A percentile compares a stretch with the other conserved stretches of the same genome.
These are phyloP conservation scores for Elongisporangium prolatum DNA, from an alignment of 352 stramenopile genomes.

Conservation along the genomic window DNA sequence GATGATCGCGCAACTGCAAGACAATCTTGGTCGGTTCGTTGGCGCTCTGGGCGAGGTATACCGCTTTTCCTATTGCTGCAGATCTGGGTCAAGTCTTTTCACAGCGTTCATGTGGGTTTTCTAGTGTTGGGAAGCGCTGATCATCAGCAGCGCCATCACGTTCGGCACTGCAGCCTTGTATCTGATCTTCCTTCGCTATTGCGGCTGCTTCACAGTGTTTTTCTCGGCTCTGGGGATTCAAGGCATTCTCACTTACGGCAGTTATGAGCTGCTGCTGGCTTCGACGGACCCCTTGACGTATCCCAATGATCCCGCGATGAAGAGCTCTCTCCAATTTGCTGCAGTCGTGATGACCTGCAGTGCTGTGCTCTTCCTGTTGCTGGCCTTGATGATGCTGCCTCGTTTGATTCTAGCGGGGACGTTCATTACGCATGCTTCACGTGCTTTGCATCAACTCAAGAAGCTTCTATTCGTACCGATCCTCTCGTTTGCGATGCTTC, in stretches of 20 bases:
- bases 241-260: conserved; percentile 53
- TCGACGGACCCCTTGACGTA: conserved; percentile 45
- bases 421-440: conserved; percentile 76
- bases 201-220: conserved; percentile 66
- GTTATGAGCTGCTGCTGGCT: conserved; percentile 48
- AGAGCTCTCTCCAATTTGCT: conserved; percentile 61
- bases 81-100: too few species aligned
- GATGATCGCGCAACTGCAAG: conserved; percentile 69
- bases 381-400: conserved; percentile 58
- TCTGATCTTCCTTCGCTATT: conserved; percentile 63
- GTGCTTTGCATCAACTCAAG: conserved; percentile 59
- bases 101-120: conserved; percentile 8
- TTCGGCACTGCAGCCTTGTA: conserved; percentile 55
- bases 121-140: conserved; percentile 64
- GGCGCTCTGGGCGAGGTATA: conserved; percentile 64
- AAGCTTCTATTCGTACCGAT: conserved; percentile 67
- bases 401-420: conserved; percentile 59
- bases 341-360: conserved; percentile 50
- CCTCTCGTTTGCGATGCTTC: conserved; percentile 52
- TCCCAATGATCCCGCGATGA: conserved; percentile 56
- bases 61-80: background rate
- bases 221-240: conserved; percentile 64
- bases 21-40: conserved; percentile 71
- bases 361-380: conserved; percentile 62
- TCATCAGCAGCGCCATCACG: conserved; percentile 57